Evolutionary conservation across 495 filamentous ascomycete species (phyloP), one percentile per base, ranked within the genome.

Genomic region (Neurospora sp.): DNA sequence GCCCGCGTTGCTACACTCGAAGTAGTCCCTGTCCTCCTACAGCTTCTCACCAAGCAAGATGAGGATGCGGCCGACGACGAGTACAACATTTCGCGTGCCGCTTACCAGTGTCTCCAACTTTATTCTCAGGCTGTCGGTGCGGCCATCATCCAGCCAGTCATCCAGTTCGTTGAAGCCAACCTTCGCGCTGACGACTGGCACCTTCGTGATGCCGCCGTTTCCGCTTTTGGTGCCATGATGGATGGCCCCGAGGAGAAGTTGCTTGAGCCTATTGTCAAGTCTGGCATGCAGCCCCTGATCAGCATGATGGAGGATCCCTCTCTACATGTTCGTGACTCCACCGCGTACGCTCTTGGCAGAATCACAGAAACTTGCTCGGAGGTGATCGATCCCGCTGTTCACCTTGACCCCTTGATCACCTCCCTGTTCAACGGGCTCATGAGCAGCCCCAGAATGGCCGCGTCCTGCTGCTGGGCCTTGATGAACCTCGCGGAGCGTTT

Each of bases 151-250:
- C 86, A 86, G 9, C 92, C 93, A 3, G 94, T 98, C 37, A 87
- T 99, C 72, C 77, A 85, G 10, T 98, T 98, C 78, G 94, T 99
- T 69, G 96, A 98, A 83, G 86, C 87, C 75, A 94, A 98, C 83
- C 89, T 98, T 70, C 91, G 94, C 47, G 86, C 87, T 72, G 93
- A 96, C 70, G 93, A 97, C 79, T 99, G 96, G 96, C 93, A 94
- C 78, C 86, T 88, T 73, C 89, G 96, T 40, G 96, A 99, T 85
- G 96, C 96, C 39, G 94, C 96, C 10, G 95, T 98, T 12, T 96
- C 96, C 70, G 94, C 96, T n/a, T 98, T 99, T 75, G 96, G 96
- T 72, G 96, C 94, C 68, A 98, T 99, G 74, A 98, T 99, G 96
- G 96, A 98, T 78, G 96, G 96, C 27, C 96, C 96, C 1, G 94